Conservation (phyloP, 202 grass and related monocot species). For the Brachypodium distachyon region DNA sequence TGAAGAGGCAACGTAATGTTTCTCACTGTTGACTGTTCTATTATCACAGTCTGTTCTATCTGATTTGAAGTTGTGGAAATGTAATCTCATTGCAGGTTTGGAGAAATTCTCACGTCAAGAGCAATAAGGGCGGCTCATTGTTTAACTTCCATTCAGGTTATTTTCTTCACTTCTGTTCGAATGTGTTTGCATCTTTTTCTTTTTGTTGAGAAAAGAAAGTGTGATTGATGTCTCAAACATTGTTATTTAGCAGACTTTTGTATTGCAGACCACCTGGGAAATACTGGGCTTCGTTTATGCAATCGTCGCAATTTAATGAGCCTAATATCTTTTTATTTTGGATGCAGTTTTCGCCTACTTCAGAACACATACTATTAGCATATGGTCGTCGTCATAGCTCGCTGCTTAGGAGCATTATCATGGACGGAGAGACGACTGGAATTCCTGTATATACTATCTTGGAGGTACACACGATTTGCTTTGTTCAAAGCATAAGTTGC, state of each 20-base stretch:
- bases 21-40: constrained; percentile 6
- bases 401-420: constrained; percentile 76
- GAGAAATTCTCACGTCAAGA: constrained; percentile 73
- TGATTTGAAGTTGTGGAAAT: constrained; percentile 26
- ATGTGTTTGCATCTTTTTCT: neutral
- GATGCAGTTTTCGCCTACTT: constrained; percentile 93
- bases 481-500: neutral
- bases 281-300: neutral
- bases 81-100: constrained; percentile 55
- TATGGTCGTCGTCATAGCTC: constrained; percentile 96
- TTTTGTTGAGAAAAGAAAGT: neutral
- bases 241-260: neutral
- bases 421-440: constrained; percentile 82
- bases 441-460: constrained; percentile 97
- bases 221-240: neutral
- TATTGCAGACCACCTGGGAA: neutral
- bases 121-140: constrained; percentile 97
- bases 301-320: constrained; percentile 12
- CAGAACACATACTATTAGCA: constrained; percentile 90
- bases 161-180: constrained; percentile 17
- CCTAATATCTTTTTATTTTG: constrained; percentile 19
- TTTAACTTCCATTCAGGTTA: constrained; percentile 99
- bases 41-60: neutral
- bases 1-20: constrained; percentile 73
- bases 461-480: constrained; percentile 45